These are phyloP conservation scores for Boletus reticuloceps DNA, from an alignment of 768 basidiomycete species.

Conservation along the genomic window DNA sequence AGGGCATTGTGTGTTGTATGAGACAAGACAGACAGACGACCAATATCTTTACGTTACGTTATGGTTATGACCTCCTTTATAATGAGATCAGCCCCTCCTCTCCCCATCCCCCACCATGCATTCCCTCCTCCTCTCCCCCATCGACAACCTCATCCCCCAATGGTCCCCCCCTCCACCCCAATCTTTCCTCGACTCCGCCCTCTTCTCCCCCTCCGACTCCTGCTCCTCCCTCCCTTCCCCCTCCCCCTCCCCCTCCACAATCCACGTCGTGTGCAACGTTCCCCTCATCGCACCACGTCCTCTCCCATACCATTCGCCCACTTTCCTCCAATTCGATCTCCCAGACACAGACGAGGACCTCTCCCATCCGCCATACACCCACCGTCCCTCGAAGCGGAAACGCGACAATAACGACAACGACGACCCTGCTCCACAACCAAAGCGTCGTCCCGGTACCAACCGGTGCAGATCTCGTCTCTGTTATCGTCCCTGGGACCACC, in stretches of 20 bases:
- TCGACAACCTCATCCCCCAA: conserved; percentile 17
- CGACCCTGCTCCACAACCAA: conserved; percentile 11
- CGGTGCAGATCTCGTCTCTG: conserved; percentile 17
- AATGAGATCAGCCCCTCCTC: neutral
- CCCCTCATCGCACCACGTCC: conserved; percentile 69
- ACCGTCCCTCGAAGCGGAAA: conserved; percentile 53
- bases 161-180: neutral
- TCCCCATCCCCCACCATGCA: neutral
- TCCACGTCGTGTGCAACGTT: conserved; percentile 60
- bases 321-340: conserved; percentile 64
- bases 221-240: conserved; percentile 22
- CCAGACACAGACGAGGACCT: conserved; percentile 70
- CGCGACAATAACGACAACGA: conserved; percentile 29
- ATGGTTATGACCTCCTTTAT: neutral
- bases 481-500: conserved; percentile 9
- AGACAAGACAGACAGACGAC: no score
- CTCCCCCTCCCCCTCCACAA: conserved; percentile 25
- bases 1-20: conserved; percentile 1
- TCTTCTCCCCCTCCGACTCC: conserved; percentile 38
- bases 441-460: conserved; percentile 24
- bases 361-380: conserved; percentile 66
- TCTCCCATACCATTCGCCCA: conserved; percentile 67
- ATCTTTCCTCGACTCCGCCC: neutral
- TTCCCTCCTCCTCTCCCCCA: conserved; percentile 14
- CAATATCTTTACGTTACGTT: neutral